Evolutionary conservation across 257 asterid genomes (phyloP).

Genomic region (Jasminum sambac): DNA sequence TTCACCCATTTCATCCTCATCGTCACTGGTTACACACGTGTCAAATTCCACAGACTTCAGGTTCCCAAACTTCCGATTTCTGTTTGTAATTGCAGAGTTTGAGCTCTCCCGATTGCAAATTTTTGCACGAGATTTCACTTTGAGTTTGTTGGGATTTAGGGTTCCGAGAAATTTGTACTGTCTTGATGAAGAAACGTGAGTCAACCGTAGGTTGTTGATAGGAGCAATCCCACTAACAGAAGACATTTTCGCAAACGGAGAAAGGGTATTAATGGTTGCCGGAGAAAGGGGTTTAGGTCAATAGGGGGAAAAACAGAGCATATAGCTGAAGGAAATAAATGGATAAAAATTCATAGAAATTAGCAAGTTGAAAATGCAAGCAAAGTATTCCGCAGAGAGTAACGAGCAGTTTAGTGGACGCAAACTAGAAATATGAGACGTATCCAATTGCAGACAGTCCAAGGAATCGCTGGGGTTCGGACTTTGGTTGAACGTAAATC

Average conservation of each 20-base stretch:
- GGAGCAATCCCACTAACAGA: conserved; percentile 42
- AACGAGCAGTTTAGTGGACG: neutral
- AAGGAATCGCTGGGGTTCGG: neutral
- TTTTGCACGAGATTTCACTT: conserved; percentile 23
- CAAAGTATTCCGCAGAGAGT: neutral
- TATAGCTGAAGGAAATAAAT: neutral
- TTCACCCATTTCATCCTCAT: conserved; percentile 83
- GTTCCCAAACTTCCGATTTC: conserved; percentile 32
- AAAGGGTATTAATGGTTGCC: neutral
- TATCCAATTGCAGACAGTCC: neutral
- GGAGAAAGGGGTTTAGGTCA: conserved; percentile 16
- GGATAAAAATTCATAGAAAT: neutral
- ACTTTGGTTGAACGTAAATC: neutral
- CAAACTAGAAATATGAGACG: neutral
- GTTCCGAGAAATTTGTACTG: conserved; percentile 25
- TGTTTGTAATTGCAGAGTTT: conserved; percentile 15
- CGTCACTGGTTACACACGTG: conserved; percentile 70
- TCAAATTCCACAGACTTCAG: conserved; percentile 72
- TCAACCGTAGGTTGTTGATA: conserved; percentile 35
- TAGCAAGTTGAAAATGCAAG: neutral
- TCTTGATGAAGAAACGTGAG: conserved; percentile 25
- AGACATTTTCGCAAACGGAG: conserved; percentile 29
- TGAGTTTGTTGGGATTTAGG: conserved; percentile 27
- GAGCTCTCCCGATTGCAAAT: conserved; percentile 16
- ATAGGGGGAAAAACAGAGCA: neutral